Percentiles rank a stretch among this genome's conserved stretches.
These are phyloP conservation scores for Drosera spatulata DNA, from an alignment of 179 eudicot genomes.

Conservation along the genomic window DNA sequence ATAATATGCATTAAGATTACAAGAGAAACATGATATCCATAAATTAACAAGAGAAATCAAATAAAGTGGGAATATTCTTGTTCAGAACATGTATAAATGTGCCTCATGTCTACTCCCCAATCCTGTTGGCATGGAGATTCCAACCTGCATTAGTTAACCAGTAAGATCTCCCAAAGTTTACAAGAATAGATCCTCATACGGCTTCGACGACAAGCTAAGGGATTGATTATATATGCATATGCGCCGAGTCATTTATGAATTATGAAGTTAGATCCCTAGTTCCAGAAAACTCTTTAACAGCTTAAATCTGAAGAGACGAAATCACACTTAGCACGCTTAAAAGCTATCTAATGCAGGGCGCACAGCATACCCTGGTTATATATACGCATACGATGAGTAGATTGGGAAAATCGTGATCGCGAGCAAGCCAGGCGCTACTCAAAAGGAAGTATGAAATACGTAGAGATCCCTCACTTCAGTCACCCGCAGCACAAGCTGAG, in stretches of 20 bases:
- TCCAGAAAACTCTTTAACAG: too few relatives aligned
- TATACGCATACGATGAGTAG: too few relatives aligned
- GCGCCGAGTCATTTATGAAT: too few relatives aligned
- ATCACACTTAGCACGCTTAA: too few relatives aligned
- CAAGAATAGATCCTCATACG: constrained; percentile 19
- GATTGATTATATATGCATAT: background rate
- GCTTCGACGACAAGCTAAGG: constrained; percentile 42
- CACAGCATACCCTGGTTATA: too few relatives aligned
- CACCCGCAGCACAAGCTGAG: constrained; percentile 85
- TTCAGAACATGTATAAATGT: constrained; percentile 14
- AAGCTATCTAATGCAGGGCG: too few relatives aligned
- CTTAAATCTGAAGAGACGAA: too few relatives aligned
- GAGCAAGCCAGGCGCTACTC: too few relatives aligned
- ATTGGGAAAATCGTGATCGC: too few relatives aligned
- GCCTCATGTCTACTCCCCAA: constrained; percentile 17
- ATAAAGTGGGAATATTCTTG: constrained; percentile 23
- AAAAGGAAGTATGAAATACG: constrained; percentile 36
- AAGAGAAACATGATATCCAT: too few relatives aligned
- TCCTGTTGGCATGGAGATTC: constrained; percentile 11
- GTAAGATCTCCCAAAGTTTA: constrained; percentile 11
- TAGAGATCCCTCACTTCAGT: constrained; percentile 58
- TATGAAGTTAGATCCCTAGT: too few relatives aligned
- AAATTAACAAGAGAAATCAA: constrained; percentile 2
- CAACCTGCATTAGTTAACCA: constrained; percentile 9
- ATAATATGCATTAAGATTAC: too few relatives aligned